Evolutionary conservation across 2,329 filamentous ascomycete species (phyloP).

Genomic region (Macrophomina phaseolina): DNA sequence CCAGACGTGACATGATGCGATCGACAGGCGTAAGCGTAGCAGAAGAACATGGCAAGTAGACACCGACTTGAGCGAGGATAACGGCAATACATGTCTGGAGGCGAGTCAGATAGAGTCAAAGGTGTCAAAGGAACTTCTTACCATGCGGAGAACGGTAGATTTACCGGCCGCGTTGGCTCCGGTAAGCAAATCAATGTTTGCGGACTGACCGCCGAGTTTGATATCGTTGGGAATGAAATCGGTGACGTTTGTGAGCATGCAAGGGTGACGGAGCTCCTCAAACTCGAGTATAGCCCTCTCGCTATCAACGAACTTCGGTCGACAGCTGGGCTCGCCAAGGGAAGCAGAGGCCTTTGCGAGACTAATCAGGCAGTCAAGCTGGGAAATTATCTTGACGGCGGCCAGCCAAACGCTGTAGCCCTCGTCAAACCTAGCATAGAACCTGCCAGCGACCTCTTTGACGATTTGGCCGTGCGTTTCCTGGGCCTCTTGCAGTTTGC

Average conservation of each 20-base stretch:
- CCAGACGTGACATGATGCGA: conserved; percentile 97
- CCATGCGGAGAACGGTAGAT: conserved; percentile 94
- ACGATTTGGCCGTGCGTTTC: conserved; percentile 92
- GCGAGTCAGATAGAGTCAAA: neutral
- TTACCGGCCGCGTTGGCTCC: conserved; percentile 98
- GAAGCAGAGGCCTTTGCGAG: conserved; percentile 85
- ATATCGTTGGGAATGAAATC: conserved; percentile 98
- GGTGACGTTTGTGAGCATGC: conserved; percentile 84
- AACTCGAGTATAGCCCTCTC: conserved; percentile 91
- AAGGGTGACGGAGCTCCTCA: conserved; percentile 89
- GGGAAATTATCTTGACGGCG: conserved; percentile 86
- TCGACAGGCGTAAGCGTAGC: conserved; percentile 89
- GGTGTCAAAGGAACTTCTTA: conserved; percentile 48
- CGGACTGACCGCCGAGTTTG: conserved; percentile 76
- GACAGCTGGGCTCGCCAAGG: conserved; percentile 84
- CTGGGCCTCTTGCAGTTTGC: conserved; percentile 89
- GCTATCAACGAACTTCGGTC: conserved; percentile 84
- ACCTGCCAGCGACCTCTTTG: conserved; percentile 80
- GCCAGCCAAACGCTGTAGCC: conserved; percentile 85
- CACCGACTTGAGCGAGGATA: conserved; percentile 96
- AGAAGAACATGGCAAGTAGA: conserved; percentile 82
- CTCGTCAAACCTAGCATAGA: conserved; percentile 87
- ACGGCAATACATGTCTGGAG: conserved; percentile 86
- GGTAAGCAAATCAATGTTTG: conserved; percentile 90
- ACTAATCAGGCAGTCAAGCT: conserved; percentile 94